Base-by-base conservation (phyloP, 805 yeast genomes). In the Candida sphagnicola region DNA sequence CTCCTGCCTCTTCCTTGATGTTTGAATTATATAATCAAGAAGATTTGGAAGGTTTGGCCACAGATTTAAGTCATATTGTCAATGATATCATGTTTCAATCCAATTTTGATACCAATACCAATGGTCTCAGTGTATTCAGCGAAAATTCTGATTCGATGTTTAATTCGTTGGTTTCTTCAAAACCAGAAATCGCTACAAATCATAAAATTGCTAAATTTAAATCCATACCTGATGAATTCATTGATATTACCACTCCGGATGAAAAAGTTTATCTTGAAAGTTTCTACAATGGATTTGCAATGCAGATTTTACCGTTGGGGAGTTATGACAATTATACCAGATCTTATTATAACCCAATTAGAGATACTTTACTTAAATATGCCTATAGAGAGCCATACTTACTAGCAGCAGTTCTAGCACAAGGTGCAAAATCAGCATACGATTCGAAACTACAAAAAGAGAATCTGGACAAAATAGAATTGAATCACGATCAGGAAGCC, bases 321-420 rank as follows among this genome's bases (percentile, higher is more conserved):
- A 61, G 64, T 5, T 67, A 52, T 38, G 70, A 67, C 41, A 46
- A 47, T 12, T 39, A 43, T 1, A 42, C 44, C 4, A 48, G 53
- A 13, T 23, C 48, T 1, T 57, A 62, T 37, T 55, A 50, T 45
- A 66, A 70, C 40, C 88, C 90, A 0, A 70, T 79, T 1, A 57
- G 88, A 40, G 89, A 82, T 48, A 73, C 82, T 3, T 54, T 84
- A 4, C 53, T 84, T 15, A 67, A 73, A 19, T 77, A 77, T 56
- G 85, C 87, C 0, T 66, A 72, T 26, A 69, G 70, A n/a, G 84
- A 80, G 48, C 68, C 82, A 1, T 82, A 78, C 50, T 54, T 84
- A 15, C 59, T 83, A 37, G 80, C 85, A n/a, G 86, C 88, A 0
- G 72, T 83, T 2, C 54, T 84, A 31, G 84, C 90, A 0, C 82